Conservation (phyloP, 202 grass and related monocot genomes). For the Schoenoplectus tabernaemontani region DNA sequence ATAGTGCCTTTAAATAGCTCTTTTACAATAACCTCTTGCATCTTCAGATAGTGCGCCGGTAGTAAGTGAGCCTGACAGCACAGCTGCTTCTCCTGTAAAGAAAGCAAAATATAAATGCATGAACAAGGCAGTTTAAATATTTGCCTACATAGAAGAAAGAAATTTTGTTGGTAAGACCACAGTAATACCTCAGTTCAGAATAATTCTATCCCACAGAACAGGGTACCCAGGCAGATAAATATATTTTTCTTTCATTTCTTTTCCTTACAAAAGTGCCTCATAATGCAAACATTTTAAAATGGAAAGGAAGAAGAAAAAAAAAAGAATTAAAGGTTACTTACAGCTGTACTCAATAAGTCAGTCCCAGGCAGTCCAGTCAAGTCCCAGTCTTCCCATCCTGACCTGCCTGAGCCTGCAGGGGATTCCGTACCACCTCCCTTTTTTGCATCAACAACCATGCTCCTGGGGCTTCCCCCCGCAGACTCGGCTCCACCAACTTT, state of each 20-base stretch:
- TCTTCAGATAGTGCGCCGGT: constrained; percentile 72
- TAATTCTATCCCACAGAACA: background rate
- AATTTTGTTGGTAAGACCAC: background rate
- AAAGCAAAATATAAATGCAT: background rate
- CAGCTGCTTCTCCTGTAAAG: constrained; percentile 63
- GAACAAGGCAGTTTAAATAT: background rate
- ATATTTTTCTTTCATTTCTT: background rate
- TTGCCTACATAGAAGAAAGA: background rate
- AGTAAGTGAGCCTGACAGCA: constrained; percentile 76
- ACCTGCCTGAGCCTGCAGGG: constrained; percentile 21
- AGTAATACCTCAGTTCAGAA: background rate
- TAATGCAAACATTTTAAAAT: background rate
- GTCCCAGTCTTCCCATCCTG: constrained; percentile 82
- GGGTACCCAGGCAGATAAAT: background rate
- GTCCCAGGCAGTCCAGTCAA: constrained; percentile 75
- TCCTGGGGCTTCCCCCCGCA: constrained; percentile 52
- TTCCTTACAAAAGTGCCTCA: background rate
- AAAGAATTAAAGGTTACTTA: constrained; percentile 31
- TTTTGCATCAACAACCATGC: constrained; percentile 36
- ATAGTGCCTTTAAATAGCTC: constrained; percentile 78
- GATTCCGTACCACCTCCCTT: background rate
- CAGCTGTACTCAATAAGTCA: constrained; percentile 64
- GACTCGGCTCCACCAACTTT: constrained; percentile 26
- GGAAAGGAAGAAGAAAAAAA: background rate
- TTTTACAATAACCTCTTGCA: constrained; percentile 75